Evolutionary conservation across 805 yeast species (phyloP), one percentile per base, ranked within the genome.

Genomic region (Priceomyces carsonii): DNA sequence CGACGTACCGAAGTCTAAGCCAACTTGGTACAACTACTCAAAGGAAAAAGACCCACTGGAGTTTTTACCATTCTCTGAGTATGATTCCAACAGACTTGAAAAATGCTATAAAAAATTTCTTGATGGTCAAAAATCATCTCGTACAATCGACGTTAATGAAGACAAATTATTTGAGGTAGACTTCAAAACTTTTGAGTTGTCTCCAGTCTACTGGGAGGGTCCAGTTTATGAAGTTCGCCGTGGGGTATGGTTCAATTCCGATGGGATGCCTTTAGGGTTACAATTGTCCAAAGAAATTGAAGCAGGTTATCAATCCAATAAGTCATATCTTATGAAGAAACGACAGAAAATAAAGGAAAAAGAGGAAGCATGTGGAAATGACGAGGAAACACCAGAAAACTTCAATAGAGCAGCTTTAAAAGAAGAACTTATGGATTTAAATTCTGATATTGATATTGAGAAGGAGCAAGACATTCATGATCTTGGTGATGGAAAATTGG

Each of bases 151-250:
- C 1, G 97, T 91, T 1, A 82, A 82, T 51, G 95, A 87, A 49
- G 98, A 90, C 52, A 75, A 77, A 16, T 63, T 91, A 17, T 85
- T 85, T 49, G 77, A 79, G 48, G 96, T 88, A 4, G 79, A 87
- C 49, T 41, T 91, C 14, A 43, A 52, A 0, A 57, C 62, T 5
- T 70, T 79, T 58, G 71, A 69, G 32, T 56, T 90, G 48, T 45
- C 61, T 3, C 95, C 98, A 0, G 73, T 81, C 0, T 91, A 80
- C 55, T 91, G 97, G 97, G 80, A 78, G 6, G 97, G 97, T 1
- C 93, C 96, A 0, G 62, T 67, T 0, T 91, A 80, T 53, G 89
- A 85, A 40, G 83, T 91, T 1, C 68, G 96, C 29, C 64, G 97
- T 36, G 96, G 96, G 1, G 56, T 79, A 1, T 91, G 98, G 98